phyloP scores from a whole-genome alignment of 495 filamentous ascomycete genomes.

The Barbatosphaeria neglecta region DNA sequence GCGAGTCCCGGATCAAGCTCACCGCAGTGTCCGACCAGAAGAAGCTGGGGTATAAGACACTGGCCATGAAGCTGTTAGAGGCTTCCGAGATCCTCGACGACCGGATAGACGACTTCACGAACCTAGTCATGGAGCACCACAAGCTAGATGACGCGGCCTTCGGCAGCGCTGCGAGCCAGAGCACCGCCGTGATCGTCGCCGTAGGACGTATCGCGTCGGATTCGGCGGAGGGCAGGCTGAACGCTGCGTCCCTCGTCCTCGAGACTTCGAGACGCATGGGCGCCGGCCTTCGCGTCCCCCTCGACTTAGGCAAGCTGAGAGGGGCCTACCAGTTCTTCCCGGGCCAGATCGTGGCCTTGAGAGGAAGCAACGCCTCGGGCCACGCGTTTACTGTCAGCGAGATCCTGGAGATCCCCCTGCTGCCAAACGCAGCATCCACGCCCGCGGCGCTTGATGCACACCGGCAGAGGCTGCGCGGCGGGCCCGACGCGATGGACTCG shows the following conservation, averaged over 20 bases:
- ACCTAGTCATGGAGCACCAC: constrained; percentile 59
- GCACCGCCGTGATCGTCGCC: constrained; percentile 75
- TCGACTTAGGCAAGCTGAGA: constrained; percentile 58
- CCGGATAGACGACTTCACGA: constrained; percentile 79
- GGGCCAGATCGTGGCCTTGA: constrained; percentile 81
- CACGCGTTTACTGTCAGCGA: constrained; percentile 72
- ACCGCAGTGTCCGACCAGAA: constrained; percentile 74
- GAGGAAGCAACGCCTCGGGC: constrained; percentile 78
- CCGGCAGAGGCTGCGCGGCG: constrained; percentile 51
- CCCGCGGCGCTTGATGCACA: constrained; percentile 47
- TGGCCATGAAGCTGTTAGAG: constrained; percentile 88
- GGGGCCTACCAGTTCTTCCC: constrained; percentile 75
- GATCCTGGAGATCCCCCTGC: constrained; percentile 58
- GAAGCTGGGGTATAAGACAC: constrained; percentile 81
- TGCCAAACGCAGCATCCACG: constrained; percentile 56
- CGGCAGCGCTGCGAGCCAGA: constrained; percentile 73
- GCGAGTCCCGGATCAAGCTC: constrained; percentile 68
- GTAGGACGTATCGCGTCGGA: constrained; percentile 88
- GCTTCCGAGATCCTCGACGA: constrained; percentile 88
- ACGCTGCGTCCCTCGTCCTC: constrained; percentile 68
- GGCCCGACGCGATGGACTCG: constrained; percentile 45
- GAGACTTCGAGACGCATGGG: constrained; percentile 82
- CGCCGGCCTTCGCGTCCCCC: constrained; percentile 64
- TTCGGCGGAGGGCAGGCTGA: constrained; percentile 69
- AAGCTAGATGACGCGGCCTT: constrained; percentile 70